A percentile compares a stretch with the other conserved stretches of the same genome.
These are phyloP conservation scores for Penicillium sp. DNA, from an alignment of 2,329 filamentous ascomycete species.

Conservation along the genomic window DNA sequence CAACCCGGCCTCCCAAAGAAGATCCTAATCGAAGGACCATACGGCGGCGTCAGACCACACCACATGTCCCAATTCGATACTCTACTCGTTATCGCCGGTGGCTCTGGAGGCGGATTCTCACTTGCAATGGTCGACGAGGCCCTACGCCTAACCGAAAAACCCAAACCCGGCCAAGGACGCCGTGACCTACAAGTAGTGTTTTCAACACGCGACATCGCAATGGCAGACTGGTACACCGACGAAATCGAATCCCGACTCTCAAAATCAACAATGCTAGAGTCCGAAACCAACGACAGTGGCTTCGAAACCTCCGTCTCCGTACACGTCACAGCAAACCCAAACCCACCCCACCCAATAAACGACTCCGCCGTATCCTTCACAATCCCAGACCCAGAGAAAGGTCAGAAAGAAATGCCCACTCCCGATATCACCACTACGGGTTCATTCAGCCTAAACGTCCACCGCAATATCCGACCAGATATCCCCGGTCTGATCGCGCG, in stretches of 20 bases:
- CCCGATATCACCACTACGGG: slow-evolving; percentile 18
- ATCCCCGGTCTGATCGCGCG: slow-evolving; percentile 28
- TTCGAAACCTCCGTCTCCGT: slow-evolving; percentile 23
- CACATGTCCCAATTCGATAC: slow-evolving; percentile 41
- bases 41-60: slow-evolving; percentile 47
- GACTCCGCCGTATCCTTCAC: slow-evolving; percentile 7
- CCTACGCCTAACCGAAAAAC: slow-evolving; percentile 16
- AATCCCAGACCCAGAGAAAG: slow-evolving; percentile 7
- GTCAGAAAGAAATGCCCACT: slow-evolving; percentile 5
- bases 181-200: slow-evolving; percentile 21
- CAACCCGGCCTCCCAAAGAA: slow-evolving; percentile 39
- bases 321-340: slow-evolving; percentile 14
- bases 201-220: slow-evolving; percentile 17
- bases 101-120: slow-evolving; percentile 53
- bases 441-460: slow-evolving; percentile 19
- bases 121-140: slow-evolving; percentile 49
- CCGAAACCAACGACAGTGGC: slow-evolving; percentile 4
- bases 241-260: slow-evolving; percentile 22
- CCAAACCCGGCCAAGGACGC: slow-evolving; percentile 3
- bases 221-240: slow-evolving; percentile 24
- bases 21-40: slow-evolving; percentile 55
- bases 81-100: slow-evolving; percentile 51
- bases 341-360: not conserved
- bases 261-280: slow-evolving; percentile 10
- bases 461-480: slow-evolving; percentile 31